Base-by-base conservation (phyloP, 805 yeast species). In the Pichia manshurica region DNA sequence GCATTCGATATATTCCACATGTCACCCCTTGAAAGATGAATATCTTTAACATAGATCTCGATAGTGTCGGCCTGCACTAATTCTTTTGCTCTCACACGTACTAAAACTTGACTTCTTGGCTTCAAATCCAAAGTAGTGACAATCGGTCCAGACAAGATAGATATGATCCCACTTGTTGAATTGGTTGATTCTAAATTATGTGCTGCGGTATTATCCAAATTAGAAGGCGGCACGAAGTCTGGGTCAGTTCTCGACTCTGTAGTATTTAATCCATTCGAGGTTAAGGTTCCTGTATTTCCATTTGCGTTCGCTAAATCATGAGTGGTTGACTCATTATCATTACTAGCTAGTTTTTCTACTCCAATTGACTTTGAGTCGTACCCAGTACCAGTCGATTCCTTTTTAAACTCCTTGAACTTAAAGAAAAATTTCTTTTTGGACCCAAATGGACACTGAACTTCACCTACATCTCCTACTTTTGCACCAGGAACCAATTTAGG, bases 1-100 rank as follows among this genome's bases (percentile, higher is more conserved):
- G 72, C 59, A 1, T 86, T 72, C 0, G 95, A 79, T 13, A 91
- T 67, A 22, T 77, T 72, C 96, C 98, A 93, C 89, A 90, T 91
- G 56, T 88, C 93, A 51, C 95, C 96, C 54, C 99, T 70, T 3
- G 96, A 79, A 15, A 93, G 67, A 54, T 84, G 79, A 19, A 87
- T 72, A 57, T 93, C 97, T 56, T 82, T 87, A 45, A 88, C 76
- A 60, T 81, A 81, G 5, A 93, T 66, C 58, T 93, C 98, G 3
- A 90, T 77, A 2, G 87, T 74, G 56, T 93, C 96, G 1, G 90
- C 84, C 52, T 79, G 84, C n/a, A 77, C 82, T 1, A 71, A 63
- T 7, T 67, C 64, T 38, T 70, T 69, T 17, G 64, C 67, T 64
- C 62, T 73, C 42, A 67, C 69, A 55, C 71, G 70, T 3, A 90